Evolutionary conservation across 306 rosid species (phyloP), one percentile per base, ranked within the genome.

Genomic region (Quercus alba): DNA sequence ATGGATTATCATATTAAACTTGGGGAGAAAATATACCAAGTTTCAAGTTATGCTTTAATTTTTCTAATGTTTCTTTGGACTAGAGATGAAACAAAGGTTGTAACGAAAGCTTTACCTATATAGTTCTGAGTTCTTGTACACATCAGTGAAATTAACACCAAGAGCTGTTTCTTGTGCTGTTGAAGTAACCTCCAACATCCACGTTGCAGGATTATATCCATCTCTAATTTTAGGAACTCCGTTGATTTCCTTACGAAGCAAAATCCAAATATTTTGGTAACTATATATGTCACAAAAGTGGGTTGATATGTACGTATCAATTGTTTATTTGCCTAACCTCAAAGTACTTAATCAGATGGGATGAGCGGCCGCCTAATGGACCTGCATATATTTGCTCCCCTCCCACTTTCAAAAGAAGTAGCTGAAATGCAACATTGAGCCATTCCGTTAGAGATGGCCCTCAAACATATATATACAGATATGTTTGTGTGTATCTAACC

Each of bases 141-240:
- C 25, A 28, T 86, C 89, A 13, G 90, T 44, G 63, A 91, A 94
- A 83, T 80, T 86, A 51, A 94, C 76, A 72, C 89, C 89, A 66
- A 88, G 90, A 74, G 90, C 76, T 72, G 83, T 79, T 83, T 92
- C 97, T 78, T 89, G 91, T 19, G 88, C 89, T 63, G 89, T 83
- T 78, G 98, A 91, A 74, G 97, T 88, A 75, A 91, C 84, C 83
- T 94, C 97, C 86, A 94, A 75, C 97, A 91, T 91, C 98, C 98
- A 94, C 57, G 98, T 92, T 20, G 98, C 97, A 82, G 98, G 98
- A 82, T 94, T 94, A 73, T 89, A 89, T 4, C 97, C 94, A 73
- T 87, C 91, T 80, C 82, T 92, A 49, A 91, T 92, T 75, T 89
- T 91, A 35, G 92, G 88, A 70, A 92, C 92, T 69, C 97, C 97